Evolutionary conservation across 164 flowering plant genomes (phyloP), one percentile per base, ranked within the genome.

Genomic region (Paratinospora sagittata): DNA sequence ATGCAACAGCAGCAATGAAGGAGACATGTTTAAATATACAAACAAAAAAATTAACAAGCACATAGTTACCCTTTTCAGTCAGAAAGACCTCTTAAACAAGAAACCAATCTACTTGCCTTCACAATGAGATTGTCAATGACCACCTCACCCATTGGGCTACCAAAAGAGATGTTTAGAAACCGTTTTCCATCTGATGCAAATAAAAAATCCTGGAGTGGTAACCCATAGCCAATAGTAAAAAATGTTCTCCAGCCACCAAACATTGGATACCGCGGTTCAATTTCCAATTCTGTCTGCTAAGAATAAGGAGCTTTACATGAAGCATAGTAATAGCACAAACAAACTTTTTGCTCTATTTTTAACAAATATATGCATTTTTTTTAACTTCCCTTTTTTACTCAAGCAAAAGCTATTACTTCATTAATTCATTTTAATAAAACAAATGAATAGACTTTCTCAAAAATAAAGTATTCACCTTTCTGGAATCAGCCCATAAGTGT

Each of bases 171-270:
- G 81, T 90, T 87, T 4, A 93, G 83, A 64, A 87, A 90, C 39
- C 95, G 90, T 61, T 86, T 90, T 68, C 96, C 97, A 62, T 83
- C 91, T 10, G 89, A 84, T 66, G 79, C 82, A 83, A 89, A 91
- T 70, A 96, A 72, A 76, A 85, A 93, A 73, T 93, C 97, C 67
- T 82, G 72, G 65, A 96, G 97, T 34, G 97, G 99, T 81, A 93
- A 78, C 33, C 97, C 88, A 78, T 96, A 96, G 75, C 97, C 98
- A 86, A 96, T 86, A 68, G 95, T 91, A 74, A 96, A 96, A 52
- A 89, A 66, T 74, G 97, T 91, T 82, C 78, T 89, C 98, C 99
- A 96, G 27, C 99, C 98, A 71, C 99, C 97, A 83, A 93, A 87
- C 89, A 96, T 77, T 11, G 99, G 99, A 79, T 82, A 96, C 45